These are phyloP conservation scores for Chrysoporthe austroafricana DNA, from an alignment of 2,329 filamentous ascomycete genomes.

Conservation along the genomic window DNA sequence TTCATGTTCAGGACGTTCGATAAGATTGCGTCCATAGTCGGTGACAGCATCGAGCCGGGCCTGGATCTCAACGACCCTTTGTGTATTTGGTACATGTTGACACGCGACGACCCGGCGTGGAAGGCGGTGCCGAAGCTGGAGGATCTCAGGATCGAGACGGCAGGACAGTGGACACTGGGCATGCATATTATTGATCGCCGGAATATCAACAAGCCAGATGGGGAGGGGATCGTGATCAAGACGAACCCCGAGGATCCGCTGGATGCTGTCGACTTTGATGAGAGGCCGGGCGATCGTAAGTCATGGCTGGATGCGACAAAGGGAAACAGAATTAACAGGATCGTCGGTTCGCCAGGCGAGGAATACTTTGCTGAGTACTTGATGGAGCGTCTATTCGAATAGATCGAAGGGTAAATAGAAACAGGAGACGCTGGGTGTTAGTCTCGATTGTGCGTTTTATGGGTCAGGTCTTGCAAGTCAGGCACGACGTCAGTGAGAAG, in stretches of 20 bases:
- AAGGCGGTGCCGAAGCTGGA: constrained; percentile 62
- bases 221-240: constrained; percentile 34
- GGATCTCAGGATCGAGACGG: constrained; percentile 87
- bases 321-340: constrained; percentile 81
- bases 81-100: constrained; percentile 78
- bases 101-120: constrained; percentile 62
- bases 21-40: constrained; percentile 67
- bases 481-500: not conserved
- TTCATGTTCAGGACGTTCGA: constrained; percentile 73
- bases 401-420: not conserved
- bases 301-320: constrained; percentile 74
- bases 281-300: constrained; percentile 70
- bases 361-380: constrained; percentile 68
- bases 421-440: not conserved
- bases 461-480: not conserved
- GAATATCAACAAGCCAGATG: constrained; percentile 56
- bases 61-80: constrained; percentile 78
- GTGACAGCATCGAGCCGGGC: constrained; percentile 60
- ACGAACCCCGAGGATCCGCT: constrained; percentile 46
- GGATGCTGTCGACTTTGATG: constrained; percentile 53
- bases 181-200: constrained; percentile 86
- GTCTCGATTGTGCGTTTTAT: not conserved
- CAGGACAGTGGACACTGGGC: constrained; percentile 92
- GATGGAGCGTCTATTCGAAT: constrained; percentile 68
- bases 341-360: constrained; percentile 70